Evolutionary conservation across 495 filamentous ascomycete genomes (phyloP), one percentile per base, ranked within the genome.

Genomic region (Trichocladium uniseriatum): DNA sequence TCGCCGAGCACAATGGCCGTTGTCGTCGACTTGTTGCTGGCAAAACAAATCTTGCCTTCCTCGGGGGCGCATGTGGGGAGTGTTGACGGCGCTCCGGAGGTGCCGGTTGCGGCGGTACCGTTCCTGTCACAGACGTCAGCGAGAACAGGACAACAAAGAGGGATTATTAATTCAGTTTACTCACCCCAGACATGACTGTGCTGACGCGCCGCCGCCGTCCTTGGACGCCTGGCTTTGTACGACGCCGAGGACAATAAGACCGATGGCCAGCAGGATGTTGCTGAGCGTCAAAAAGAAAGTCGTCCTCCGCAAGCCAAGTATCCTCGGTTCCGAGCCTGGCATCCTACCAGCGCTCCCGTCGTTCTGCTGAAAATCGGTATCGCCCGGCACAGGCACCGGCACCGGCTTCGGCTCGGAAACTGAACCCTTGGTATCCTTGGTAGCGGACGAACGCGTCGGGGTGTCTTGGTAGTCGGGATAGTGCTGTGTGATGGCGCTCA

Each of bases 231-330:
- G 36, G 20, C 20, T 52, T 43, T 46, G 49, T 9, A 46, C 36
- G 2, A 47, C 49, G 2, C 35, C 49, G 1, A 52, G 21, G n/a
- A 46, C 38, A 11, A 52, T n/a, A 5, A 52, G 42, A 14, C 6
- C 42, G 5, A 47, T 36, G 16, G 43, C 43, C 1, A 52, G 28
- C 14, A 46, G 9, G n/a, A 46, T 46, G 31, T 52, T 52, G 49
- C 42, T 52, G 29, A 42, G 6, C 1, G 31, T 27, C 36, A 52
- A n/a, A 5, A 41, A 45, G 38, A 52, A 37, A 0, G 49, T 52
- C 11, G 49, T 45, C 38, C 15, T 52, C 36, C 49, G 16, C 38
- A 47, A 16, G 6, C 49, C 43, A 8, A 47, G 9, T 22, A 52
- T 50, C 31, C 19, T 45, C 31, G 18, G 11, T 6, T 7, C 6